Percentiles rank a stretch among this genome's conserved stretches.
These are phyloP conservation scores for Globisporangium barbulae DNA, from an alignment of 352 stramenopile species.

Conservation along the genomic window DNA sequence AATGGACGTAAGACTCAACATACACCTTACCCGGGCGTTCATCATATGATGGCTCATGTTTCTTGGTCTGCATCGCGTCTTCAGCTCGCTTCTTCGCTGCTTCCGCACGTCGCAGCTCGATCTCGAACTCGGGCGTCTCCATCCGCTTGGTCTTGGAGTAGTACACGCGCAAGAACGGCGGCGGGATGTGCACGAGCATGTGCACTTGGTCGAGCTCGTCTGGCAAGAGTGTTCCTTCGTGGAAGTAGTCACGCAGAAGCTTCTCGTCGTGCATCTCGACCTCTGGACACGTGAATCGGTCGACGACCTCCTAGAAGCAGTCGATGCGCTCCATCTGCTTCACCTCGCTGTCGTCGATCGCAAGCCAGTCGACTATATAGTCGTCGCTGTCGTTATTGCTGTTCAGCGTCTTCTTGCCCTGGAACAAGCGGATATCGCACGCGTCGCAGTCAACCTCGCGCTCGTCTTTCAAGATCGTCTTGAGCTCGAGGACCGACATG, in stretches of 20 bases:
- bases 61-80: not conserved
- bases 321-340: not conserved
- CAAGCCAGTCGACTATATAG: not conserved
- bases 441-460: not conserved
- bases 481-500: not conserved
- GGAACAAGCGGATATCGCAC: not conserved
- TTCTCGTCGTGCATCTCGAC: not conserved
- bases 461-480: not conserved
- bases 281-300: not conserved
- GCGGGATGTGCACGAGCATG: not conserved
- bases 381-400: not conserved
- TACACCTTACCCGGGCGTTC: not conserved
- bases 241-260: not conserved
- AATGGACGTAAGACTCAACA: not conserved
- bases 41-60: not conserved
- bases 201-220: not conserved
- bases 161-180: not conserved
- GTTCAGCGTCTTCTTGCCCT: not conserved
- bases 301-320: not conserved
- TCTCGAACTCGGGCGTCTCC: not conserved
- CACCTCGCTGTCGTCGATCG: not conserved
- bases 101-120: not conserved
- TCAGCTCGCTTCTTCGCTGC: not conserved
- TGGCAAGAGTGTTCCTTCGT: not conserved
- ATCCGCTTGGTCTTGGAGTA: not conserved